Evolutionary conservation across 1,284 basidiomycete genomes (phyloP).

Genomic region (Leucoagaricus sp.): DNA sequence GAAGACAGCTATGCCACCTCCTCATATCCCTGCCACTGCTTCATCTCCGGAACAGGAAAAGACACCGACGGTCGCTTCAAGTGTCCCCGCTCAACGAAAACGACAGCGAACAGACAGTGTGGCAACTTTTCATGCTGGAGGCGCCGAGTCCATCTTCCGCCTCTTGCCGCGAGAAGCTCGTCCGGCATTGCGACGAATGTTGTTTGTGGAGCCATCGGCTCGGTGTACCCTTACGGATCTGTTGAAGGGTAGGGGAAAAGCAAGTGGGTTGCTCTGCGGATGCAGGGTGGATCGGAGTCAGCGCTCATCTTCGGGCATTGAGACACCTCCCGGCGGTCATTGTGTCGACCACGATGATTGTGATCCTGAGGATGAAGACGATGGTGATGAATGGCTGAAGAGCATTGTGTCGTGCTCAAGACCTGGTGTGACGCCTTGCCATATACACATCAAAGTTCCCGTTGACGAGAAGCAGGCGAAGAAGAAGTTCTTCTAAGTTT

Average conservation of each 20-base stretch:
- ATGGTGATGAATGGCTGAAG: conserved; percentile 80
- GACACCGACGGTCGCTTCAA: conserved; percentile 14
- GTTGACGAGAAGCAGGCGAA: conserved; percentile 73
- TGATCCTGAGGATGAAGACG: conserved; percentile 66
- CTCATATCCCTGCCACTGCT: not conserved
- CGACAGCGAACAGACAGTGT: conserved; percentile 63
- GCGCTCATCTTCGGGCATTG: conserved; percentile 22
- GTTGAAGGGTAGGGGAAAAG: conserved; percentile 78
- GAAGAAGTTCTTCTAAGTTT: conserved; percentile 65
- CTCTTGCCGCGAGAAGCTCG: conserved; percentile 92
- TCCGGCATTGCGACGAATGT: conserved; percentile 89
- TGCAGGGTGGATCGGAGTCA: conserved; percentile 41
- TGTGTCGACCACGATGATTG: conserved; percentile 68
- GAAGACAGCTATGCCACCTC: not conserved
- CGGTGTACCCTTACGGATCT: conserved; percentile 95
- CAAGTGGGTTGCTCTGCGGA: conserved; percentile 79
- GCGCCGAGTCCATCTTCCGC: conserved; percentile 98
- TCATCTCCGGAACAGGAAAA: conserved; percentile 12
- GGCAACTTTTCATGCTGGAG: conserved; percentile 80
- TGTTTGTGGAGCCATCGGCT: conserved; percentile 85
- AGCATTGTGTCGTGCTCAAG: conserved; percentile 71
- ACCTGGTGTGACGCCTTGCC: conserved; percentile 45
- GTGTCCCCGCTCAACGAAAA: conserved; percentile 27
- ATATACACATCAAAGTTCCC: conserved; percentile 70
- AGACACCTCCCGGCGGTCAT: conserved; percentile 35